Base-by-base conservation (phyloP, 345 rosid genomes). In the Stellera chamaejasme region DNA sequence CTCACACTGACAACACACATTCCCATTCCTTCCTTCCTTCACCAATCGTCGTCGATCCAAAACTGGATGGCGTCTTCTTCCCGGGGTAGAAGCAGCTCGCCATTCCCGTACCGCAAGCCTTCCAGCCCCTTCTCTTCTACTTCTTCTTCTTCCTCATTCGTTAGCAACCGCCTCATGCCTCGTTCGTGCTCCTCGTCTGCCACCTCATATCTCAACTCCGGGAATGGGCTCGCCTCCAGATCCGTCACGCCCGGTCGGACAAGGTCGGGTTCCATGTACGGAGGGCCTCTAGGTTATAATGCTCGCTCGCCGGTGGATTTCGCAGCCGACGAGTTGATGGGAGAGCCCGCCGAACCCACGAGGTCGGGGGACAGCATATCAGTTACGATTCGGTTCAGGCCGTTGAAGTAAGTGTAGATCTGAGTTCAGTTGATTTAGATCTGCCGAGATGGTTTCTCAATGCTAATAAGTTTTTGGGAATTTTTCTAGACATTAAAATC, bases 311-410 rank as follows among this genome's bases (percentile, higher is more conserved):
- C 95, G 25, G 84, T 78, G 10, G 78, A 67, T 11, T 89, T 72
- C 61, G 73, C 79, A 0, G 45, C 85, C 3, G 99, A 90, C 39
- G 99, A 85, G 75, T 65, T 94, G 64, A 54, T 79, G 43, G 78
- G 75, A 4, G 96, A 85, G 67, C 82, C 81, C n/a, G 10, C 74
- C 67, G 96, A 81, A 5, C 68, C 71, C 47, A 63, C 81, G 64
- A 79, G 74, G 71, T 75, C 88, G 11, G 89, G 83, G 10, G 97
- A 94, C 66, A 94, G 96, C 63, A 90, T 94, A 41, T 90, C 95
- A 52, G 99, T 94, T 56, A 90, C 99, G 69, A 85, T 94, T 75
- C 90, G 99, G 58, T 94, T 94, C 67, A 62, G 97, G 59, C 97
- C 99, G 50, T 52, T 94, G 82, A 94, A 95, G 99, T 94, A 77